Percentiles rank a stretch among this genome's conserved stretches.
Evolutionary conservation across 75 land plant species (phyloP).

Genomic region (Sequoiadendron giganteum): DNA sequence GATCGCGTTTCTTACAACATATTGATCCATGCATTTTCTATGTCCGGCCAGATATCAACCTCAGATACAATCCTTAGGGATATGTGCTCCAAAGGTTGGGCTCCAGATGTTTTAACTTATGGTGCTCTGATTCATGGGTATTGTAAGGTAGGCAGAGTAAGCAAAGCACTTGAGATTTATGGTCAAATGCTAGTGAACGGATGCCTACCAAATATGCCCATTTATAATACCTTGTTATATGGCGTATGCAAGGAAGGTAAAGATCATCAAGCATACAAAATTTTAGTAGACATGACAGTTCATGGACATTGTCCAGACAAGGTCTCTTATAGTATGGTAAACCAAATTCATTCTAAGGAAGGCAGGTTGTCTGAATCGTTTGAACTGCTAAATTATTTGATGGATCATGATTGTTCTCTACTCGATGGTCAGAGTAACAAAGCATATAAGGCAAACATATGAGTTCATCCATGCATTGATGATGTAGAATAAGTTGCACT

Average conservation of each 20-base stretch:
- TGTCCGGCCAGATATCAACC: conserved; percentile 14
- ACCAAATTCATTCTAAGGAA: conserved; percentile 6
- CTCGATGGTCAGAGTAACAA: background rate
- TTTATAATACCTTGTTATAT: conserved; percentile 36
- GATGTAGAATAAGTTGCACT: conserved; percentile 5
- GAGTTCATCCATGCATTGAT: background rate
- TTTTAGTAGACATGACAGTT: conserved; percentile 39
- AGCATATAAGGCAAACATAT: background rate
- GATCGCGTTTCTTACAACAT: conserved; percentile 45
- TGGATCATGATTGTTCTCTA: background rate
- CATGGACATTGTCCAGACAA: conserved; percentile 36
- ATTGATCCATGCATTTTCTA: conserved; percentile 41
- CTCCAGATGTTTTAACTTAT: conserved; percentile 48
- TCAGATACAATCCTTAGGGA: conserved; percentile 16
- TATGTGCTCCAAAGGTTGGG: conserved; percentile 24
- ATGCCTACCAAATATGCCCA: conserved; percentile 20
- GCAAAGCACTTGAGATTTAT: conserved; percentile 25
- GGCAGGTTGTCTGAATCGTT: conserved; percentile 9
- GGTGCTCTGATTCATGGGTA: conserved; percentile 27
- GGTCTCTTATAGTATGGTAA: conserved; percentile 28
- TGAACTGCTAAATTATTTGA: background rate
- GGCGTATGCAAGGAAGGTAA: conserved; percentile 40
- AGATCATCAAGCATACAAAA: conserved; percentile 22
- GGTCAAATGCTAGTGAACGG: conserved; percentile 26
- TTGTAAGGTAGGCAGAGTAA: conserved; percentile 27